These are phyloP conservation scores for Senna siamea DNA, from an alignment of 306 rosid genomes.

Conservation along the genomic window DNA sequence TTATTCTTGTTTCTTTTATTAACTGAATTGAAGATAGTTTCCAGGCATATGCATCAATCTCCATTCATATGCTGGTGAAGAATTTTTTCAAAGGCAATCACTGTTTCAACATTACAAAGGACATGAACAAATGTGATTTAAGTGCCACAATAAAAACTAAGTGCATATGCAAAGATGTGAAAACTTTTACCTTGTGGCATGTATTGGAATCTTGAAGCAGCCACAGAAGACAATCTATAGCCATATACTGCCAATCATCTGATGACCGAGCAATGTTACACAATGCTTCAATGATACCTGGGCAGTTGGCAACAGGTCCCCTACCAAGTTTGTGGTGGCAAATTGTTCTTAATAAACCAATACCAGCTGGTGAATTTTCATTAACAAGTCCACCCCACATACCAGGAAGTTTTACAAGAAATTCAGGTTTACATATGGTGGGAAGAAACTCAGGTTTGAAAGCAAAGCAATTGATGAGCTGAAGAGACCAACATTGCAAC, in stretches of 20 bases:
- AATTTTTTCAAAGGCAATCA: constrained; percentile 24
- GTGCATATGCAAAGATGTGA: constrained; percentile 14
- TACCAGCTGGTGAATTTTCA: constrained; percentile 97
- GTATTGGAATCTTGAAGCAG: constrained; percentile 89
- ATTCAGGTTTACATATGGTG: constrained; percentile 88
- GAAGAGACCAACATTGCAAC: constrained; percentile 98
- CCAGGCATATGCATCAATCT: constrained; percentile 22
- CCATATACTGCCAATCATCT: constrained; percentile 99
- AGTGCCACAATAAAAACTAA: constrained; percentile 2
- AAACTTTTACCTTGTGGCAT: constrained; percentile 75
- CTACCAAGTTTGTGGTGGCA: constrained; percentile 98
- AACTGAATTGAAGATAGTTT: constrained; percentile 6
- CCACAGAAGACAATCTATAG: constrained; percentile 97
- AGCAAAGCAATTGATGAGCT: constrained; percentile 96
- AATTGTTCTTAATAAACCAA: constrained; percentile 88
- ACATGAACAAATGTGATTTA: constrained; percentile 11
- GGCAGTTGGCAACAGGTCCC: constrained; percentile 86
- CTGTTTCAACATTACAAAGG: constrained; percentile 17
- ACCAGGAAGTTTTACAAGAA: constrained; percentile 81
- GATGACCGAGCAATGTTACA: constrained; percentile 91
- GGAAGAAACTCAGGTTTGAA: constrained; percentile 94
- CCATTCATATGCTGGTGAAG: constrained; percentile 10
- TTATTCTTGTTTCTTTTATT: background rate
- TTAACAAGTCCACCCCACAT: constrained; percentile 99
- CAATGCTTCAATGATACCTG: constrained; percentile 83